A percentile compares a stretch with the other conserved stretches of the same genome.
phyloP scores from a whole-genome alignment of 1,139 yeast species.

The Blastobotrys ciferrii region DNA sequence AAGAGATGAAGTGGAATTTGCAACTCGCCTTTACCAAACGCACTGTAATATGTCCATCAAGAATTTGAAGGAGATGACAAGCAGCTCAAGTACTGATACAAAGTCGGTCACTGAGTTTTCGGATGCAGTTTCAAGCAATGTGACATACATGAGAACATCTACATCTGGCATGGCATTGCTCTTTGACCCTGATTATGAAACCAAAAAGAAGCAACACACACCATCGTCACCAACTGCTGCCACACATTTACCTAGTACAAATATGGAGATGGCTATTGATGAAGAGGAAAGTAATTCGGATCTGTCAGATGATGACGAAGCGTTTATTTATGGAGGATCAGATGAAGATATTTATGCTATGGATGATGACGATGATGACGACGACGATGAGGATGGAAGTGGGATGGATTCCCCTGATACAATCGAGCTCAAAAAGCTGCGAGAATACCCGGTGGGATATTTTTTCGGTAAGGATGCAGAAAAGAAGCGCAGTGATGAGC shows the following conservation, averaged over 20 bases:
- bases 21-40: conserved; percentile 56
- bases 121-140: conserved; percentile 47
- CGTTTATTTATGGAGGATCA: conserved; percentile 28
- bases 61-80: conserved; percentile 25
- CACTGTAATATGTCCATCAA: conserved; percentile 41
- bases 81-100: conserved; percentile 41
- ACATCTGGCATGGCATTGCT: conserved; percentile 74
- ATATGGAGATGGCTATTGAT: conserved; percentile 12
- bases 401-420: conserved; percentile 23
- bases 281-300: conserved; percentile 14
- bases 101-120: conserved; percentile 30
- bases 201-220: conserved; percentile 19
- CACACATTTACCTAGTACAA: conserved; percentile 23
- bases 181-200: conserved; percentile 59
- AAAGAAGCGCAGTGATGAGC: conserved; percentile 39
- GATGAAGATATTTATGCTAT: conserved; percentile 25
- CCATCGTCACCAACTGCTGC: conserved; percentile 21
- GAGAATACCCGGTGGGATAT: conserved; percentile 43
- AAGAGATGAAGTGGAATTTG: conserved; percentile 55
- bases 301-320: conserved; percentile 32
- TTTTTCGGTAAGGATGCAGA: conserved; percentile 49
- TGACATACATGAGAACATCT: conserved; percentile 57
- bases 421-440: conserved; percentile 31
- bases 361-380: conserved; percentile 36
- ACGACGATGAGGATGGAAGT: conserved; percentile 44